These are phyloP conservation scores for Hymenotorrendiella dingleyae DNA, from an alignment of 2,329 filamentous ascomycete genomes.

Conservation along the genomic window DNA sequence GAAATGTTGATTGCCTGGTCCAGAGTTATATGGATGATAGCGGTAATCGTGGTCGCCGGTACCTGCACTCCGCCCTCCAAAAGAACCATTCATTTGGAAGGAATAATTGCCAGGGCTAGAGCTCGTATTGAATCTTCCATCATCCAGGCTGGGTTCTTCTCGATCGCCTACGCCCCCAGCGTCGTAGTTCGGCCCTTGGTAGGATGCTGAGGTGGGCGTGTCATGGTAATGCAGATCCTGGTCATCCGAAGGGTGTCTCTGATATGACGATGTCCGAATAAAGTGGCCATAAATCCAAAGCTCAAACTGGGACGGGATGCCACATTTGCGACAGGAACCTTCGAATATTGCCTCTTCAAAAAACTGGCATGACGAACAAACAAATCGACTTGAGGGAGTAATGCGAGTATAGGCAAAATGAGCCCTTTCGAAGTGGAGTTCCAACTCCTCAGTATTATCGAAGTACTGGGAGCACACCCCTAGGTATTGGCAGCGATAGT, in stretches of 20 bases:
- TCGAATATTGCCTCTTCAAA: slow-evolving; percentile 5
- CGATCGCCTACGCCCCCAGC: not conserved
- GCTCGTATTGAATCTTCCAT: slow-evolving; percentile 5
- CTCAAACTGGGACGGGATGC: slow-evolving; percentile 11
- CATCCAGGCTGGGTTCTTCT: slow-evolving; percentile 2
- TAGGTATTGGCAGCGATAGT: slow-evolving; percentile 19
- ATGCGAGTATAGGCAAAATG: slow-evolving; percentile 27
- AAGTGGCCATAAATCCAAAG: slow-evolving; percentile 25
- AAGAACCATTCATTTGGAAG: slow-evolving; percentile 2
- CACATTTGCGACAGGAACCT: slow-evolving; percentile 15
- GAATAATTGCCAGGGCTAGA: slow-evolving; percentile 1
- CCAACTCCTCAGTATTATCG: slow-evolving; percentile 13
- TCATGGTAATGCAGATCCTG: slow-evolving; percentile 10
- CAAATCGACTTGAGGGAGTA: slow-evolving; percentile 15
- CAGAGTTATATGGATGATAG: slow-evolving; percentile 1
- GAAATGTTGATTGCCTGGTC: slow-evolving; percentile 1
- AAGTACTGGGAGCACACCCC: slow-evolving; percentile 18
- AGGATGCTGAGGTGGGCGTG: slow-evolving; percentile 5
- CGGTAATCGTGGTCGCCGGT: slow-evolving; percentile 1
- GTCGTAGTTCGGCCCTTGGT: slow-evolving; percentile 3
- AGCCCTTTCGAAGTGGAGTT: slow-evolving; percentile 20
- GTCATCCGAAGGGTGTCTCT: slow-evolving; percentile 14
- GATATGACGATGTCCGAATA: slow-evolving; percentile 12
- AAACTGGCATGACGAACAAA: slow-evolving; percentile 17
- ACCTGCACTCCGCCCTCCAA: slow-evolving; percentile 2